Conservation (phyloP, 139 green algal species). For the Chlamydomonas incerta region DNA sequence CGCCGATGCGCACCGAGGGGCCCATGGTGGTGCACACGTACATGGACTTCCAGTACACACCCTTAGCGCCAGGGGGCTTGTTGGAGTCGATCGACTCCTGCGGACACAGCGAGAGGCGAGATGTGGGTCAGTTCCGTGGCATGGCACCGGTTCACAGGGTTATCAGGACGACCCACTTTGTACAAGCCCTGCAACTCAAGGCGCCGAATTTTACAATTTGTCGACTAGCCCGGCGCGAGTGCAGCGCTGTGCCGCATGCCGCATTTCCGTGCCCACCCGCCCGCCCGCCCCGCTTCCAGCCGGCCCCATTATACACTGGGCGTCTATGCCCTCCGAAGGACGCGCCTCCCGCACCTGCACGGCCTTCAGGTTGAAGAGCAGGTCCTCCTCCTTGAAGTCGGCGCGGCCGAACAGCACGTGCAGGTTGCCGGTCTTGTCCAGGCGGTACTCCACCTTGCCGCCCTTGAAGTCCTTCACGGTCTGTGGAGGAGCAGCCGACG, state of each 20-base stretch:
- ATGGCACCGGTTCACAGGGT: no score
- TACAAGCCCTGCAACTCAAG: no score
- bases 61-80: conserved; percentile 95
- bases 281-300: no score
- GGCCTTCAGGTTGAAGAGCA: conserved; percentile 96
- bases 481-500: conserved; percentile 64
- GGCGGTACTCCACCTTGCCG: conserved; percentile 98
- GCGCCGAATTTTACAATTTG: no score
- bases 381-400: conserved; percentile 88
- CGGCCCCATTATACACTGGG: neutral
- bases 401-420: conserved; percentile 95
- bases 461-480: conserved; percentile 98
- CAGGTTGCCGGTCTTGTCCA: conserved; percentile 98
- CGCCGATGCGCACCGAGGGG: conserved; percentile 84
- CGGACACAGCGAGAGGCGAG: no score
- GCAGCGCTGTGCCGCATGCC: no score
- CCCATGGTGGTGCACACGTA: conserved; percentile 97
- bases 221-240: no score
- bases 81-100: conserved; percentile 95
- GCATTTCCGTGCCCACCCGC: no score
- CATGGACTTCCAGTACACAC: conserved; percentile 96
- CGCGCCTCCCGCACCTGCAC: conserved; percentile 70
- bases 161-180: no score
- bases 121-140: no score
- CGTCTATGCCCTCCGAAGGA: neutral